These are phyloP conservation scores for Moringa oleifera DNA, from an alignment of 345 rosid genomes.

Conservation along the genomic window DNA sequence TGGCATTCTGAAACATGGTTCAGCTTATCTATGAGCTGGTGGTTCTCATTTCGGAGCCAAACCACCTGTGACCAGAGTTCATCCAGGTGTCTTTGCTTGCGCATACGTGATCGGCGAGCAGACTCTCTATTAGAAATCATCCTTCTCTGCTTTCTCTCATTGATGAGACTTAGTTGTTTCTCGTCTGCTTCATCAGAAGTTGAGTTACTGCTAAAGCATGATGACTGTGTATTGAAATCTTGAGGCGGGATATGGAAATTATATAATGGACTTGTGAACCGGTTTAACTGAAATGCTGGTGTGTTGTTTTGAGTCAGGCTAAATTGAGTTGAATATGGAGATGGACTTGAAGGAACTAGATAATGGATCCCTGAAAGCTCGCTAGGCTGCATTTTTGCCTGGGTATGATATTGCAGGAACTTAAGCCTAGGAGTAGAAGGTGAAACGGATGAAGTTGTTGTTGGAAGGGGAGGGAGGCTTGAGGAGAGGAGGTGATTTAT, in stretches of 20 bases:
- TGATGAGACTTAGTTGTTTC: constrained; percentile 50
- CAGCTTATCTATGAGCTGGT: constrained; percentile 68
- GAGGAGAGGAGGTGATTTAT: constrained; percentile 38
- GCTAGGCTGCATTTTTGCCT: constrained; percentile 48
- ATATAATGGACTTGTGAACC: constrained; percentile 28
- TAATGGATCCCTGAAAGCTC: constrained; percentile 50
- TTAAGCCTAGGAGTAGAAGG: constrained; percentile 3
- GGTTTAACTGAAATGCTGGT: constrained; percentile 28
- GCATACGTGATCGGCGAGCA: constrained; percentile 90
- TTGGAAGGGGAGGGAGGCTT: constrained; percentile 25
- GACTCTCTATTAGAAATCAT: constrained; percentile 96
- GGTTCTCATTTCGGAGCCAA: constrained; percentile 84
- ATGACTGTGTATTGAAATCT: constrained; percentile 35
- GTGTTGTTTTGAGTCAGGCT: constrained; percentile 25
- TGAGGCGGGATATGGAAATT: constrained; percentile 27
- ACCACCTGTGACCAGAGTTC: constrained; percentile 89
- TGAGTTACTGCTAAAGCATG: constrained; percentile 58
- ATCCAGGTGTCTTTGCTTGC: constrained; percentile 92
- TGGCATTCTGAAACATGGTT: constrained; percentile 58
- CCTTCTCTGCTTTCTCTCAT: constrained; percentile 85
- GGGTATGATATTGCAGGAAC: constrained; percentile 6
- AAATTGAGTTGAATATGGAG: constrained; percentile 41
- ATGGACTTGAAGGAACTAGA: constrained; percentile 29
- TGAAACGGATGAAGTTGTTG: constrained; percentile 1
- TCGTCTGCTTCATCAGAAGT: constrained; percentile 84